Conservation (phyloP, 257 asterid species). For the Solanum commersonii region DNA sequence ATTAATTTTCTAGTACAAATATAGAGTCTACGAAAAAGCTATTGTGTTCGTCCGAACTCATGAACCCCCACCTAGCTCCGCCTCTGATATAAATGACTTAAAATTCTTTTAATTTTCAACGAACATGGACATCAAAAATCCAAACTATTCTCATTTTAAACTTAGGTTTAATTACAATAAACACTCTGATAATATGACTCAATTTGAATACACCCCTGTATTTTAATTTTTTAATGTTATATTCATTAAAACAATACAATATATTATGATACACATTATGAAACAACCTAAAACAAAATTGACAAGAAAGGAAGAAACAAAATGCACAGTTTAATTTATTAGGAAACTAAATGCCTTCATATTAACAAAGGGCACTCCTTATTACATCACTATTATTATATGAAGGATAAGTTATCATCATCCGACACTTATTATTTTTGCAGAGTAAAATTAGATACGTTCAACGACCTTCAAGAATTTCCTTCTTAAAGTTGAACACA, state of each 20-base stretch:
- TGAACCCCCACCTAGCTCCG: too few relatives aligned
- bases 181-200: background rate
- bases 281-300: background rate
- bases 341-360: background rate
- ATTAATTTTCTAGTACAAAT: too few relatives aligned
- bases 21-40: too few relatives aligned
- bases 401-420: background rate
- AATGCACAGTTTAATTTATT: background rate
- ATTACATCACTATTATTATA: background rate
- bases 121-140: background rate
- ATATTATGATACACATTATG: too few relatives aligned
- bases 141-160: background rate
- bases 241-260: background rate
- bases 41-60: too few relatives aligned
- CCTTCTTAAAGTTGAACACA: background rate
- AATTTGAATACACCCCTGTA: background rate
- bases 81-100: background rate
- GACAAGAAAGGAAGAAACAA: background rate
- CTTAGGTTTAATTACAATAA: background rate
- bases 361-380: background rate
- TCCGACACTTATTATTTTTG: background rate
- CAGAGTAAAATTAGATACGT: background rate
- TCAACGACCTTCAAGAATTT: background rate
- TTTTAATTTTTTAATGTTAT: background rate
- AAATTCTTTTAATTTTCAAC: background rate